phyloP scores from a whole-genome alignment of 345 rosid species.

The Populus deltoides region DNA sequence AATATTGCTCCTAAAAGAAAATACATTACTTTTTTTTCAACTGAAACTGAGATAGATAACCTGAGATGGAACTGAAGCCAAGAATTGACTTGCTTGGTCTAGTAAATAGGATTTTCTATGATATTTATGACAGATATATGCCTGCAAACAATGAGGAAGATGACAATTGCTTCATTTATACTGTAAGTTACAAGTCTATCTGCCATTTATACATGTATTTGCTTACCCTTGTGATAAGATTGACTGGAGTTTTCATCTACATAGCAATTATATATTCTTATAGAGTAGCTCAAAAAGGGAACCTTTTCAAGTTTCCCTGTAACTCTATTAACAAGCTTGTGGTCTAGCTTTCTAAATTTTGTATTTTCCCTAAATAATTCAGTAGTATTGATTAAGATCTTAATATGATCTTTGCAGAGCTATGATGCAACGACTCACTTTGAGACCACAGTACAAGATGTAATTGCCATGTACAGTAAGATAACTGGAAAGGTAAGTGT shows the following conservation, averaged over 20 bases:
- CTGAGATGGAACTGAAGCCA: constrained; percentile 76
- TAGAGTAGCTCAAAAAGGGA: too few relatives aligned
- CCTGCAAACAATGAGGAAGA: constrained; percentile 46
- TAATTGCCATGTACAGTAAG: constrained; percentile 66
- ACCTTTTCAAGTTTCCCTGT: too few relatives aligned
- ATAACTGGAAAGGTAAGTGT: constrained; percentile 79
- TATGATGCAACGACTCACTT: constrained; percentile 90
- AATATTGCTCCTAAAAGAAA: constrained; percentile 89
- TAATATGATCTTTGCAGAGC: constrained; percentile 40
- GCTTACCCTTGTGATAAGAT: too few relatives aligned
- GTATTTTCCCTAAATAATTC: not conserved
- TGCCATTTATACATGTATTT: not conserved
- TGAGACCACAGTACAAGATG: constrained; percentile 73
- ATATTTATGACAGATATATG: constrained; percentile 73
- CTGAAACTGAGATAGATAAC: constrained; percentile 85
- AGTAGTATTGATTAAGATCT: not conserved
- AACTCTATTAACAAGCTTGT: too few relatives aligned
- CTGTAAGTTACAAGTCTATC: constrained; percentile 38
- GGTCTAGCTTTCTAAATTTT: too few relatives aligned
- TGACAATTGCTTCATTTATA: constrained; percentile 83
- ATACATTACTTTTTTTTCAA: constrained; percentile 84
- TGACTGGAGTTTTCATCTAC: too few relatives aligned
- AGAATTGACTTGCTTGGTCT: constrained; percentile 76
- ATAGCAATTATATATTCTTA: too few relatives aligned
- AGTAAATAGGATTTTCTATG: constrained; percentile 76